Conservation (phyloP, 805 yeast genomes). For the Allodekkera sacchari region DNA sequence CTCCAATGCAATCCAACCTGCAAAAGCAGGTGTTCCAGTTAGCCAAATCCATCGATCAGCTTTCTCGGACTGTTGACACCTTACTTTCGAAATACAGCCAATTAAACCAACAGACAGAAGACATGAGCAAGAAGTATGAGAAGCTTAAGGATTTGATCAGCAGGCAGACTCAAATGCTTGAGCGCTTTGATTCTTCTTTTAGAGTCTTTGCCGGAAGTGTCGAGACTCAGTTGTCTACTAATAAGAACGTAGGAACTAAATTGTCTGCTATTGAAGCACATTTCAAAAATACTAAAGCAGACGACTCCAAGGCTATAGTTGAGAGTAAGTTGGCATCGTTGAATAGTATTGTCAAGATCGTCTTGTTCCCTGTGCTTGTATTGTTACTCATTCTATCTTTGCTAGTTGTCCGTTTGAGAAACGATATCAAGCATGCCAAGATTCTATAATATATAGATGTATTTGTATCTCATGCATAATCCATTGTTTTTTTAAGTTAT, state of each 20-base stretch:
- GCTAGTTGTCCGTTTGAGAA: constrained; percentile 46
- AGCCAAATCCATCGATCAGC: constrained; percentile 3
- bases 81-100: constrained; percentile 3
- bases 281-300: not conserved
- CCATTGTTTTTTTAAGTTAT: too few relatives aligned
- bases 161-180: constrained; percentile 9
- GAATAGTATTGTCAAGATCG: constrained; percentile 12
- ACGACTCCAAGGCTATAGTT: not conserved
- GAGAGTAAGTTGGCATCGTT: constrained; percentile 2
- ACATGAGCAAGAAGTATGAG: constrained; percentile 3
- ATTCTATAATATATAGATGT: constrained; percentile 31
- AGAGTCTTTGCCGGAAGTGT: constrained; percentile 9
- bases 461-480: not conserved
- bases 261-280: constrained; percentile 3
- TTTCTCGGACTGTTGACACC: constrained; percentile 4
- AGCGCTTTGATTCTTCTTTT: constrained; percentile 8
- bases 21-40: constrained; percentile 5
- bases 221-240: constrained; percentile 7
- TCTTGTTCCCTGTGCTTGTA: constrained; percentile 30
- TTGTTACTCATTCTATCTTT: constrained; percentile 33
- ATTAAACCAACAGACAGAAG: constrained; percentile 3
- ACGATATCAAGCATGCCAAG: constrained; percentile 55
- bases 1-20: constrained; percentile 1
- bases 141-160: constrained; percentile 7
- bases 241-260: constrained; percentile 8